Evolutionary conservation across 192 early-diverging fungal genomes (phyloP), one percentile per base, ranked within the genome.

Genomic region (Coemansia sp.): DNA sequence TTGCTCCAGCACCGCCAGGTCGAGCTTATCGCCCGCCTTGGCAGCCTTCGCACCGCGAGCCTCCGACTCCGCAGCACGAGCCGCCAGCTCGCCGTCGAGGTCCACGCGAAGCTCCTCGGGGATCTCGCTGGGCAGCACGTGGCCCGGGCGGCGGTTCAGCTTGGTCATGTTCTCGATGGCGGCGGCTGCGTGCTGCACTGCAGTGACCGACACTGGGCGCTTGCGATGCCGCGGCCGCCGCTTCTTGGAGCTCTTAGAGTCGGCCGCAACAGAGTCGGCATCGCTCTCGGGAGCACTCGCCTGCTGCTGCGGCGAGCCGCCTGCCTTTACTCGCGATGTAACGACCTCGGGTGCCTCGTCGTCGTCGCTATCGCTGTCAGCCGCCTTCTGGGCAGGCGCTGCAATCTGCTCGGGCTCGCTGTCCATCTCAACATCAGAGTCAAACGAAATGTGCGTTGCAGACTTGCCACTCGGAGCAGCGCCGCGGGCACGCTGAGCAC

Each of bases 341-440:
- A 83, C 33, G 7, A 77, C 46, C 61, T 83, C 80, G 0, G 80
- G 80, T 17, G 75, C 80, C 19, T 77, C 80, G 40, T 78, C 75
- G 7, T 79, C 57, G 56, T 72, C 67, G 57, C 63, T 65, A 16
- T 73, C 69, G 21, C 50, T 62, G 59, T 50, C 74, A 31, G 33
- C 63, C 14, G 6, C 16, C 59, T 35, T 50, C 53, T 17, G 39
- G 11, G 36, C n/a, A 21, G 31, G 33, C 9, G 16, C 33, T 27
- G 50, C 14, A 35, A 11, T 36, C 54, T 51, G 42, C 14, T 70
- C 64, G 10, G 35, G 35, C 33, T 66, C 74, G 57, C 51, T 44
- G 42, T 54, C 68, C 27, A 53, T n/a, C 64, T 77, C 69, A 8
- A 46, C 46, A 19, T 69, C 68, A 11, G 71, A 64, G 6, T 63